Evolutionary conservation across 441 rosid genomes (phyloP), one percentile per base, ranked within the genome.

Genomic region (Pelargonium myrrhifolium): DNA sequence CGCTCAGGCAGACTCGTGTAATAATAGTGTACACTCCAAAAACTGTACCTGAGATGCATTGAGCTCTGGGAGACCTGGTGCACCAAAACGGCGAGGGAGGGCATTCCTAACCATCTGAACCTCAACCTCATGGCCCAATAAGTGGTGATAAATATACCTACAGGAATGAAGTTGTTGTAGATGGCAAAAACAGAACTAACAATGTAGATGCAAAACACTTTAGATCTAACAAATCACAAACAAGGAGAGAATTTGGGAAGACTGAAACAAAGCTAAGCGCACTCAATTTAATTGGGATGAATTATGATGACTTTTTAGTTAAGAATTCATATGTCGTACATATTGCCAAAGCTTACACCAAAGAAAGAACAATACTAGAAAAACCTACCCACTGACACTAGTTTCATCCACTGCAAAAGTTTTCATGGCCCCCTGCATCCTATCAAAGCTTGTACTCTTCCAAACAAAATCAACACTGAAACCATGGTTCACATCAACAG

Each of bases 361-460:
- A 42, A 65, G 67, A 73, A 64, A 75, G 3, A 35, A n/a, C 55
- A 55, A 21, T 12, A 20, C 61, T 18, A 20, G 62, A 65, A 55
- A 31, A 78, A 80, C 98, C 69, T 78, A 95, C 99, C 99, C 99
- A 75, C 98, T 95, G 66, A 92, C 98, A 89, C 99, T 95, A 61
- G 98, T 95, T 80, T 90, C 99, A 78, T 95, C 99, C 65, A 92
- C 99, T 9, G 98, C 98, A 90, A 92, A 92, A 66, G 90, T 87
- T 84, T 95, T 92, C 98, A 95, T 90, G 66, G 99, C 99, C 56
- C 96, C 97, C 76, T 92, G 98, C 98, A 90, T 90, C 72, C 99
- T 81, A 76, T 95, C 99, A 81, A 92, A 95, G 78, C 97, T 95
- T 45, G 99, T 90, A 77, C 99, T 95, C 84, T 92, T 90, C 98